These are phyloP conservation scores for Rhodotorula taiwanensis DNA, from an alignment of 768 basidiomycete genomes.

Conservation along the genomic window DNA sequence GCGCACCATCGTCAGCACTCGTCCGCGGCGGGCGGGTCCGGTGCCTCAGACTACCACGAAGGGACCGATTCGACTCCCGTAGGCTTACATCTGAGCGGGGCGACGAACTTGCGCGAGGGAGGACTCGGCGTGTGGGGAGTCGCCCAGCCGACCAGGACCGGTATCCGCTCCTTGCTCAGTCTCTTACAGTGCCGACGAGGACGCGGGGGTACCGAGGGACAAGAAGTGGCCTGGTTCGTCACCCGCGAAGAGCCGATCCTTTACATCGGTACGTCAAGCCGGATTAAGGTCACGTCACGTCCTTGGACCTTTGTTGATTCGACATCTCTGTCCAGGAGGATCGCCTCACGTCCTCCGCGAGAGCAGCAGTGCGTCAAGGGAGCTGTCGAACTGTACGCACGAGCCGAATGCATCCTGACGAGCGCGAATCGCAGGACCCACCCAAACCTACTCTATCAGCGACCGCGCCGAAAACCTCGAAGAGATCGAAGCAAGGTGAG, in stretches of 20 bases:
- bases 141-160: slow-evolving; percentile 89
- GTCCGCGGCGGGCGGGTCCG: neutral
- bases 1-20: neutral
- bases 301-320: neutral
- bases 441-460: slow-evolving; percentile 68
- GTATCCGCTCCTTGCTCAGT: slow-evolving; percentile 80
- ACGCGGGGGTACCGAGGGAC: slow-evolving; percentile 10
- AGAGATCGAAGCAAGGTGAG: slow-evolving; percentile 60
- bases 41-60: no score
- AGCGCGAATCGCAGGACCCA: slow-evolving; percentile 54
- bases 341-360: slow-evolving; percentile 89
- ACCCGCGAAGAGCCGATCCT: slow-evolving; percentile 90
- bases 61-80: neutral
- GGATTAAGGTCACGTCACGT: neutral
- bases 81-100: slow-evolving; percentile 72
- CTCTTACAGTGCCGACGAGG: slow-evolving; percentile 52
- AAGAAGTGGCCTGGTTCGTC: slow-evolving; percentile 76
- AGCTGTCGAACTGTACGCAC: no score
- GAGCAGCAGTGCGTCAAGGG: slow-evolving; percentile 1
- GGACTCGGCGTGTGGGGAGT: slow-evolving; percentile 87
- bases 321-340: slow-evolving; percentile 47
- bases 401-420: neutral
- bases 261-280: slow-evolving; percentile 58
- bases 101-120: slow-evolving; percentile 88
- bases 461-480: slow-evolving; percentile 93